phyloP scores from a whole-genome alignment of 106 monocot genomes.

The Apostasia ramifera region DNA sequence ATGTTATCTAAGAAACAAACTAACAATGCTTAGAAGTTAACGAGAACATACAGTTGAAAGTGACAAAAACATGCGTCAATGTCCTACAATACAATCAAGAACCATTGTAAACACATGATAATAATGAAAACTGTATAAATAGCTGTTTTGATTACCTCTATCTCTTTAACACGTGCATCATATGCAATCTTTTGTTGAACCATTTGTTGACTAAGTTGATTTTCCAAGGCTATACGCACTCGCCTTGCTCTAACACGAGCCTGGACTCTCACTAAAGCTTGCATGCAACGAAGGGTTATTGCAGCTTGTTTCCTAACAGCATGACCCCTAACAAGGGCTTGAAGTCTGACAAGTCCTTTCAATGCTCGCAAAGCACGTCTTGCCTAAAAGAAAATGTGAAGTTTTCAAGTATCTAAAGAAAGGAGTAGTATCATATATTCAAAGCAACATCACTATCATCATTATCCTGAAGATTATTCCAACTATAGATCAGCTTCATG shows the following conservation, averaged over 20 bases:
- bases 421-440: not conserved
- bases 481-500: too few species aligned
- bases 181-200: conserved; percentile 33
- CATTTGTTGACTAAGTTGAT: conserved; percentile 54
- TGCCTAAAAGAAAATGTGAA: conserved; percentile 41
- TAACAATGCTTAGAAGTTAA: too few species aligned
- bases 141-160: conserved; percentile 46
- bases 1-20: too few species aligned
- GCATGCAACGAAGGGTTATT: conserved; percentile 85
- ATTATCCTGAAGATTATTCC: too few species aligned
- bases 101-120: too few species aligned
- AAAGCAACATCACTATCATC: too few species aligned
- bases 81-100: too few species aligned
- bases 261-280: conserved; percentile 88
- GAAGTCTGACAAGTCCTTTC: conserved; percentile 92
- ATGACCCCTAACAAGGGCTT: conserved; percentile 96
- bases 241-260: conserved; percentile 92
- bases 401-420: not conserved
- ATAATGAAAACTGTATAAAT: too few species aligned
- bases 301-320: conserved; percentile 93
- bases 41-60: too few species aligned
- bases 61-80: too few species aligned
- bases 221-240: conserved; percentile 79
- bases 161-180: conserved; percentile 57
- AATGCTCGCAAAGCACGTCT: conserved; percentile 83